These are phyloP conservation scores for Populus simonii DNA, from an alignment of 345 rosid genomes.

Conservation along the genomic window DNA sequence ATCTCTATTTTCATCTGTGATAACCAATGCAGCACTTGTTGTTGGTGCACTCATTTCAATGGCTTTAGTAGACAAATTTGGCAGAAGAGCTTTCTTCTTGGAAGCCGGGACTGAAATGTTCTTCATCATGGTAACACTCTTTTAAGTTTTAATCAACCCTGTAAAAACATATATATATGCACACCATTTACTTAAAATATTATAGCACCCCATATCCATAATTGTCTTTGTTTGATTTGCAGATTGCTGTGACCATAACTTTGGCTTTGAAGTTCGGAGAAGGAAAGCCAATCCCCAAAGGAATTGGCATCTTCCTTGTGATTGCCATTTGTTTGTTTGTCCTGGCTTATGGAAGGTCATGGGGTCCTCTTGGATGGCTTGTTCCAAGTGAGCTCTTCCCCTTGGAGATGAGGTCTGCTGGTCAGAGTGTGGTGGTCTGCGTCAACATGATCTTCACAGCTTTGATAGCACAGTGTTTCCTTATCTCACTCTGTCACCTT, in stretches of 20 bases:
- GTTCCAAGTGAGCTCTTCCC: conserved; percentile 23
- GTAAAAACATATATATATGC: no score
- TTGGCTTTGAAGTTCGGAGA: conserved; percentile 18
- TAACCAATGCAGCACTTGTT: conserved; percentile 35
- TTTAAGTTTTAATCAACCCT: background rate
- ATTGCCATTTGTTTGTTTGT: conserved; percentile 10
- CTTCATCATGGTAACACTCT: conserved; percentile 22
- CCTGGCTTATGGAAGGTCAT: conserved; percentile 17
- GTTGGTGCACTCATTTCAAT: conserved; percentile 31
- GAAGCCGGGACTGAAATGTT: conserved; percentile 48
- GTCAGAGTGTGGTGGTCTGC: conserved; percentile 5
- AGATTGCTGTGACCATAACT: conserved; percentile 10
- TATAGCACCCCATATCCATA: no score
- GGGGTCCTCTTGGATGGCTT: conserved; percentile 21
- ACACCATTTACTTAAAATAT: no score
- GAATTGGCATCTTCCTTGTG: conserved; percentile 12
- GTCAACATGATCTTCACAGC: conserved; percentile 27
- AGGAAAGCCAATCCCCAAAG: conserved; percentile 12
- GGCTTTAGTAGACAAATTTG: conserved; percentile 32
- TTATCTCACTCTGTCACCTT: conserved; percentile 23
- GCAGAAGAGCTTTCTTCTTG: conserved; percentile 42
- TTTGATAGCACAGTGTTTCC: conserved; percentile 23
- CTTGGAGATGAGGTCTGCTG: conserved; percentile 2
- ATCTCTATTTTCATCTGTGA: conserved; percentile 36
- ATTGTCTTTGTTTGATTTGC: background rate